These are phyloP conservation scores for Emericellopsis atlantica DNA, from an alignment of 2,329 filamentous ascomycete genomes.

Conservation along the genomic window DNA sequence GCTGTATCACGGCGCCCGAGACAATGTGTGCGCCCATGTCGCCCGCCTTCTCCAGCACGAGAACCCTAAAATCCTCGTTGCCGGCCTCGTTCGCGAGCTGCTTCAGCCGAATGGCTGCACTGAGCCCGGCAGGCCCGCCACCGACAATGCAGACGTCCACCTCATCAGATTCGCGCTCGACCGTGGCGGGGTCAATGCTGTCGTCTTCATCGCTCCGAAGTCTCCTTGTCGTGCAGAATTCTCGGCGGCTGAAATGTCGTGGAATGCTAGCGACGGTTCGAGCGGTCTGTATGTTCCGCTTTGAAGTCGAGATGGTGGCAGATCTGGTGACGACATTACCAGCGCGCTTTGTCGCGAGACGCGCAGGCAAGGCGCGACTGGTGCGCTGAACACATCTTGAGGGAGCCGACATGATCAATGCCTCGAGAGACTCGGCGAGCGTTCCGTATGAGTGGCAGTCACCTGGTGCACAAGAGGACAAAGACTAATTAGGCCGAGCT, in stretches of 20 bases:
- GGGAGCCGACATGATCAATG: slow-evolving; percentile 18
- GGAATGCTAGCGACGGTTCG: slow-evolving; percentile 7
- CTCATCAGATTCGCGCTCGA: slow-evolving; percentile 82
- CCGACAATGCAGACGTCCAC: slow-evolving; percentile 97
- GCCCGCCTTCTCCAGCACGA: slow-evolving; percentile 88
- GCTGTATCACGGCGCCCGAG: slow-evolving; percentile 90
- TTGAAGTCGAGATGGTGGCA: slow-evolving; percentile 12
- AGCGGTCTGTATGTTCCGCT: slow-evolving; percentile 2
- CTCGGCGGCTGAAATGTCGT: slow-evolving; percentile 9
- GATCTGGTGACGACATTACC: slow-evolving; percentile 8
- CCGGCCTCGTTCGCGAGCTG: slow-evolving; percentile 89
- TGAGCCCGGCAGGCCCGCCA: slow-evolving; percentile 86
- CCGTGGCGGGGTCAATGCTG: slow-evolving; percentile 49
- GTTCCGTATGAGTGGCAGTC: slow-evolving; percentile 1
- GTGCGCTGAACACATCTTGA: slow-evolving; percentile 25
- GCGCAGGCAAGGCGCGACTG: slow-evolving; percentile 9
- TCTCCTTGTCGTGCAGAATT: slow-evolving; percentile 21
- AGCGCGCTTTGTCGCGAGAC: neutral
- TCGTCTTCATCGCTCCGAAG: slow-evolving; percentile 26
- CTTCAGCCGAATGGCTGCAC: slow-evolving; percentile 87
- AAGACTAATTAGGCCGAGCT: slow-evolving; percentile 14
- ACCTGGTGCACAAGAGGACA: neutral
- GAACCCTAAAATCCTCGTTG: slow-evolving; percentile 88
- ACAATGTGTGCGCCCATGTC: slow-evolving; percentile 92
- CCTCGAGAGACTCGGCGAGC: neutral